Evolutionary conservation across 176 grass and related monocot species (phyloP), one percentile per base, ranked within the genome.

Genomic region (Paspalum vaginatum): DNA sequence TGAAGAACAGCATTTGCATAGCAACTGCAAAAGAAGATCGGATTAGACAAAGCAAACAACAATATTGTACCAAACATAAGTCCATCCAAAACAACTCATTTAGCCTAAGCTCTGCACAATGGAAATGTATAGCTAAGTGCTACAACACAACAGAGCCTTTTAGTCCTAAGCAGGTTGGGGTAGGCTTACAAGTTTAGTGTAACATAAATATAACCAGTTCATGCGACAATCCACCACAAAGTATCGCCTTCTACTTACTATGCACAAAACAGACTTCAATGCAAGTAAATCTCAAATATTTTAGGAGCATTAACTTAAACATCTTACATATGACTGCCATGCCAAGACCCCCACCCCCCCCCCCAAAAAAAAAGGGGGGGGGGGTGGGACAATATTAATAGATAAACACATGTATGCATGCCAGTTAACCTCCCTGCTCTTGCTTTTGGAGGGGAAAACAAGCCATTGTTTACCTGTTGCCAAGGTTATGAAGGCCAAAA

Each of bases 1-100:
- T 99, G 93, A 59, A 99, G 89, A 76, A 99, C 97, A 76, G 79
- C 88, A 93, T 99, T 99, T 70, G 91, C 97, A 69, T 99, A 99
- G 72, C 97, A 99, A 81, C 97, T 99, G 84, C 71, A 82, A 69
- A 78, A 80, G 83, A 73, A 76, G 61, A 42, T 8, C 9, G 17
- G n/a, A 43, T 72, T 61, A 83, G 71, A 82, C 27, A 79, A 68
- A 81, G 17, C 3, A 1, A 72, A 82, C 10, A 70, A 38, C n/a
- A 81, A 84, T 25, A 71, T 42, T 8, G 14, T 32, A 85, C 13
- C 11, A 64, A 75, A 61, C 76, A 85, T 84, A 38, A 56, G 42
- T 77, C 37, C 58, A 77, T 11, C 58, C 21, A 15, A 64, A 70
- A 80, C 69, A 80, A 18, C 9, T 5, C 4, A 69, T 7, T 56